Evolutionary conservation across 2,329 filamentous ascomycete genomes (phyloP).

Genomic region (Coniella vitis): DNA sequence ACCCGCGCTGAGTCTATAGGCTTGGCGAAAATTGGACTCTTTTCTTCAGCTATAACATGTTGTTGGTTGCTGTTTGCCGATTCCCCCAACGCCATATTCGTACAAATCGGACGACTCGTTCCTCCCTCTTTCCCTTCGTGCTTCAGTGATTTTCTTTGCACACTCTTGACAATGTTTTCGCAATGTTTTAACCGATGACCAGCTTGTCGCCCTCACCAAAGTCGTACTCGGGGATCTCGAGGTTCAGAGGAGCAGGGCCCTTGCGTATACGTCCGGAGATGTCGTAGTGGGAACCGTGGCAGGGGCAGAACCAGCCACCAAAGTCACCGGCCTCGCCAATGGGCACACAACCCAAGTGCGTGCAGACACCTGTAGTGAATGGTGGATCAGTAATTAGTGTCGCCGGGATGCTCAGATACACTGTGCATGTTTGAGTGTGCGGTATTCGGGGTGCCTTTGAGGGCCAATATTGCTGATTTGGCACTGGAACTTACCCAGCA

Average conservation of each 20-base stretch:
- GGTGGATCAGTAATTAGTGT: too few species aligned
- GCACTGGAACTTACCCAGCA: slow-evolving; percentile 64
- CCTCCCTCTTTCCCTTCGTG: neutral
- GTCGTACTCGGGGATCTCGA: slow-evolving; percentile 88
- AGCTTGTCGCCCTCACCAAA: slow-evolving; percentile 87
- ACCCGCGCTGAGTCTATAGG: slow-evolving; percentile 12
- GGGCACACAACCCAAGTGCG: slow-evolving; percentile 96
- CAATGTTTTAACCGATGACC: slow-evolving; percentile 75
- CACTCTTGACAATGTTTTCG: too few species aligned
- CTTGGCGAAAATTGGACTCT: neutral
- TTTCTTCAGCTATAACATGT: neutral
- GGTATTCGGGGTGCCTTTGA: too few species aligned
- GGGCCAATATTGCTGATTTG: neutral
- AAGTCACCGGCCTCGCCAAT: slow-evolving; percentile 98
- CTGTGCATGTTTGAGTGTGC: too few species aligned
- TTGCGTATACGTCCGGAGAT: slow-evolving; percentile 98
- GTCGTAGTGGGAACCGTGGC: slow-evolving; percentile 99
- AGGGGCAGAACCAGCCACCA: slow-evolving; percentile 99
- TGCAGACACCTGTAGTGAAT: slow-evolving; percentile 78
- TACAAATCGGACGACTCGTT: slow-evolving; percentile 5
- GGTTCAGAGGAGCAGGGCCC: slow-evolving; percentile 93
- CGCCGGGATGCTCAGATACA: too few species aligned
- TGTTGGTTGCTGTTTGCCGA: neutral
- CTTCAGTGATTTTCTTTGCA: neutral
- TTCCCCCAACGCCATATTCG: slow-evolving; percentile 5